Conservation (phyloP, 805 yeast genomes). For the Sugiyamaella valdiviana region DNA sequence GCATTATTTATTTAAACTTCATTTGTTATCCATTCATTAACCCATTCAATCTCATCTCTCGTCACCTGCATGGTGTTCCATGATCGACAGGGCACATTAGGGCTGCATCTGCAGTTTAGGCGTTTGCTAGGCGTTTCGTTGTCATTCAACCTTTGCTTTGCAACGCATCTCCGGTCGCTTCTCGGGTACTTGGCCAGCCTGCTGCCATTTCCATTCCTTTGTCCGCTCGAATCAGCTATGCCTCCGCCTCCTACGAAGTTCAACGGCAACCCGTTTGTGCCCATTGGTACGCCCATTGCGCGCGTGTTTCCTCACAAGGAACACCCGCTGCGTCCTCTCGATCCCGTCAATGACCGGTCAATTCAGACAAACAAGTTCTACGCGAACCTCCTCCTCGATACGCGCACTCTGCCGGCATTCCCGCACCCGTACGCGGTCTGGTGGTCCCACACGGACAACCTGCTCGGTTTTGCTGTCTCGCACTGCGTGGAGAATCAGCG, state of each 20-base stretch:
- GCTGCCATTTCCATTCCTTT: background rate
- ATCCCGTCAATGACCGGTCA: constrained; percentile 30
- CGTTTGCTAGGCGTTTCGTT: background rate
- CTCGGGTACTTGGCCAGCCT: background rate
- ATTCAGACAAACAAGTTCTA: constrained; percentile 75
- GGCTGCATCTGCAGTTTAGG: too few relatives aligned
- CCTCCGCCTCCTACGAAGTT: constrained; percentile 4
- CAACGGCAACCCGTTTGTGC: constrained; percentile 16
- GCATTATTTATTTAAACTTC: constrained; percentile 1
- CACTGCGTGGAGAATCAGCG: constrained; percentile 54
- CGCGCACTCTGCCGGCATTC: constrained; percentile 67
- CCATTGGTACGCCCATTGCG: constrained; percentile 11
- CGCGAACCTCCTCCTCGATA: constrained; percentile 61
- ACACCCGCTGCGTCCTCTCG: constrained; percentile 16
- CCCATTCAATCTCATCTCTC: background rate
- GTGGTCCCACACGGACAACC: constrained; percentile 46
- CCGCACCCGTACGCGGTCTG: constrained; percentile 77
- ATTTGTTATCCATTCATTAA: background rate
- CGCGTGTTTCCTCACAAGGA: constrained; percentile 8
- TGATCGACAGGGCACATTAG: too few relatives aligned
- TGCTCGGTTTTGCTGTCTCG: constrained; percentile 58
- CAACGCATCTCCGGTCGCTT: background rate
- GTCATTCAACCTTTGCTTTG: background rate
- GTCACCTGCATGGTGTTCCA: background rate
- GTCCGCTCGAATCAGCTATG: background rate